Conservation (phyloP, 805 yeast genomes). For the Soucietia sequanensis region DNA sequence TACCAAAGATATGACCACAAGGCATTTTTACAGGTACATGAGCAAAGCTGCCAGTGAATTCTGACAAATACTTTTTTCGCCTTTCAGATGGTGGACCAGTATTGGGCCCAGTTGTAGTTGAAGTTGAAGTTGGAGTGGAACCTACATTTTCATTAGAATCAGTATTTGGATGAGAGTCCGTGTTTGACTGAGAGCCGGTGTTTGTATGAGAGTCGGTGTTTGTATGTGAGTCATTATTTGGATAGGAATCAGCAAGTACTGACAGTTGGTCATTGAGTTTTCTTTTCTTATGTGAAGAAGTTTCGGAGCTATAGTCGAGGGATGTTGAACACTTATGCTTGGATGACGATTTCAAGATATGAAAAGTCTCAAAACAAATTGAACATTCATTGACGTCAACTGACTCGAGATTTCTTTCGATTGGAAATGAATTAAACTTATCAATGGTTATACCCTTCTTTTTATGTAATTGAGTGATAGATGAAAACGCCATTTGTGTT, state of each 20-base stretch:
- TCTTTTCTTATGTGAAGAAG: constrained; percentile 20
- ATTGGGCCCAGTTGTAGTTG: constrained; percentile 1
- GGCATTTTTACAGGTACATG: constrained; percentile 78
- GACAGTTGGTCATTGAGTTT: constrained; percentile 15
- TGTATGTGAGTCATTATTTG: not conserved
- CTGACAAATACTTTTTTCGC: constrained; percentile 14
- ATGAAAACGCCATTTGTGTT: constrained; percentile 65
- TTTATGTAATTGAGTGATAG: constrained; percentile 51
- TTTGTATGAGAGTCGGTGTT: constrained; percentile 1
- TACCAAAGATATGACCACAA: constrained; percentile 86
- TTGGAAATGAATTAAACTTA: constrained; percentile 51
- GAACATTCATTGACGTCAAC: constrained; percentile 46
- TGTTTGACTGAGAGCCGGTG: not conserved
- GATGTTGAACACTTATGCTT: constrained; percentile 2
- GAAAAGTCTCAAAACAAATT: constrained; percentile 59
- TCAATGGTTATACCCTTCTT: constrained; percentile 54
- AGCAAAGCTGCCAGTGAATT: constrained; percentile 16
- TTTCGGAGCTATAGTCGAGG: no score
- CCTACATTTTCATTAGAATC: not conserved
- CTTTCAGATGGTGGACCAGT: constrained; percentile 5
- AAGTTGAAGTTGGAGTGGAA: constrained; percentile 1
- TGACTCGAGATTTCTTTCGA: constrained; percentile 27
- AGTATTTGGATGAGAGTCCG: not conserved
- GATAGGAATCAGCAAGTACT: not conserved
- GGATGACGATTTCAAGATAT: constrained; percentile 5